Evolutionary conservation across 2,329 filamentous ascomycete species (phyloP), one percentile per base, ranked within the genome.

Genomic region (Didymellaceae sp.): DNA sequence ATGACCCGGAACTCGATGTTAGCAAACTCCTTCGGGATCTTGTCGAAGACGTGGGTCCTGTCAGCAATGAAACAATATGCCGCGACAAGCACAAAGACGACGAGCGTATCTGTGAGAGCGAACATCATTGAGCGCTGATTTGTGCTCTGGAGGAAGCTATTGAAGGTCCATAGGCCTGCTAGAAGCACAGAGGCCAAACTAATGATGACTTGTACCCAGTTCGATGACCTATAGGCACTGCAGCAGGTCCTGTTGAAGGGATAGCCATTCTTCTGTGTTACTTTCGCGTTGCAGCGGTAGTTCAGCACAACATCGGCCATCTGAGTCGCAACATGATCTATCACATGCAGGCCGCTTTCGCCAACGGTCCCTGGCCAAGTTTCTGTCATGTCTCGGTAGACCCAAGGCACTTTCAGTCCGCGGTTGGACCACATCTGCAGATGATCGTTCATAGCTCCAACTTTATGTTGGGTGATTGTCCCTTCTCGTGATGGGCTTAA

Each of bases 301-400:
- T 82, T 83, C 40, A 86, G 74, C 2, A 82, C 64, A 14, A 84
- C 65, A 58, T 85, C 79, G 11, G 80, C 77, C 68, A 80, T 79
- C 43, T 71, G 70, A 37, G 72, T 70, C 1, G 78, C 77, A 21
- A 84, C 74, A 20, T 65, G 70, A 11, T 77, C 72, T 10, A 75
- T 67, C 8, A 81, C 73, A 65, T 82, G 79, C 18, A 84, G 58
- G 11, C 81, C 80, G 50, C 77, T 78, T 33, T 75, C 72, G 35
- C 77, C 72, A 33, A 79, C 81, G 31, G 69, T 65, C 6, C 68
- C 66, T 22, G 59, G 59, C 18, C 73, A 62, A 24, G 65, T 64
- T 13, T 64, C 61, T 1, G 74, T 77, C 79, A 86, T 82, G 17
- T 74, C 62, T 30, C 76, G 74, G 57, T 80, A 83, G 22, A 74